Percentiles rank a stretch among this genome's conserved stretches.
Conservation (phyloP, 164 flowering plant species). For the Piper betle region DNA sequence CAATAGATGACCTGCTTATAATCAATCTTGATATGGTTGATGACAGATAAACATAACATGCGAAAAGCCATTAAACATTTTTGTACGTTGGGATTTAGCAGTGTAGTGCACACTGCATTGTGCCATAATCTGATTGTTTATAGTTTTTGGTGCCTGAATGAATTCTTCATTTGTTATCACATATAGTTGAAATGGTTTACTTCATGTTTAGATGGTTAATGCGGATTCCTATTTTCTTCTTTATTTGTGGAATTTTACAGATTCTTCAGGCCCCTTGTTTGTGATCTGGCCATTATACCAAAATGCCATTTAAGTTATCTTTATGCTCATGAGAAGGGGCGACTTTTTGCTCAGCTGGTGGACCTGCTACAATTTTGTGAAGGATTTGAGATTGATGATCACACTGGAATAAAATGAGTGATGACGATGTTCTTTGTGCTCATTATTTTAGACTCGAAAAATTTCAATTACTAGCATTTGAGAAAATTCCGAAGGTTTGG, state of each 20-base stretch:
- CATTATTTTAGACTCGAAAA: constrained; percentile 81
- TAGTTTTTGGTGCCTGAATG: too few species aligned
- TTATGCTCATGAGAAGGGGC: constrained; percentile 77
- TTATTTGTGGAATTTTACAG: constrained; percentile 21
- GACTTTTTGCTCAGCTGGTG: constrained; percentile 84
- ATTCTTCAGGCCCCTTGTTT: constrained; percentile 71
- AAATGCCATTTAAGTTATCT: constrained; percentile 92
- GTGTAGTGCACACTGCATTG: too few species aligned
- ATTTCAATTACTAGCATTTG: constrained; percentile 82
- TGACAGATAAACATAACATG: too few species aligned
- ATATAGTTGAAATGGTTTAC: too few species aligned
- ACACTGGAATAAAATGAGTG: constrained; percentile 64
- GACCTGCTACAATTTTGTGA: constrained; percentile 93
- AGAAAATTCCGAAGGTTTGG: constrained; percentile 85
- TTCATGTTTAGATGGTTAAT: too few species aligned
- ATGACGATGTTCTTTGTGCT: constrained; percentile 77
- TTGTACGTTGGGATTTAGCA: too few species aligned
- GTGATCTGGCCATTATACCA: constrained; percentile 88
- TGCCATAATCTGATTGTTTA: too few species aligned
- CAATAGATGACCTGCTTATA: too few species aligned
- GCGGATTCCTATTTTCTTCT: too few species aligned
- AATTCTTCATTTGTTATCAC: too few species aligned
- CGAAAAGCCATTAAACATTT: too few species aligned
- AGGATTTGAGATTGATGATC: constrained; percentile 89
- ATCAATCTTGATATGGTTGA: too few species aligned